Evolutionary conservation across 371 early-diverging fungal species (phyloP), one percentile per base, ranked within the genome.

Genomic region (Actinomortierella ambigua): DNA sequence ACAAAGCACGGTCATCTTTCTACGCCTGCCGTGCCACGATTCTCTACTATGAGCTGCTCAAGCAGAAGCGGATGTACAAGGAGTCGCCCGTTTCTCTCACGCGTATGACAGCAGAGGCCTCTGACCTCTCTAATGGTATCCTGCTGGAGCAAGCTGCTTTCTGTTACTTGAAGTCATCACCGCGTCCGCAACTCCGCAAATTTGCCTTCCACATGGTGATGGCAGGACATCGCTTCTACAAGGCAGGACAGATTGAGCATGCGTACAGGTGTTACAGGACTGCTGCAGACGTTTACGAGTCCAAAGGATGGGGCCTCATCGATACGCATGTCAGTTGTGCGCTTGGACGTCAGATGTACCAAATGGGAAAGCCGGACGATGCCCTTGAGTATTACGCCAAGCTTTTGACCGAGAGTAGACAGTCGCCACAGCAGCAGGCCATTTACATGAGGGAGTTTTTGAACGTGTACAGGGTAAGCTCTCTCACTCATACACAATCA

Each of bases 141-240:
- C 87, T 93, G 40, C 70, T 93, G 42, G 98, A 98, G 66, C 96
- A 96, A 68, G 93, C 95, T 0, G 96, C 95, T 0, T 87, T 90
- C 53, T 87, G 90, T 40, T 94, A 87, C 61, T 56, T 94, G 40
- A 82, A 84, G 47, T 34, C 34, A 6, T 57, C 76, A 1, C 67
- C 79, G 18, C 69, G 75, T 8, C 87, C 92, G 0, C 87, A 88
- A 79, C 80, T 88, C 20, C 87, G 96, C 53, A 96, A 94, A 65
- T 93, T 89, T 61, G 91, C 92, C 0, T 95, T 95, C 68, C 92
- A 95, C 61, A 76, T 94, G 29, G 86, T 95, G 46, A 82, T 96
- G 77, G 95, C 97, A 1, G 94, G 90, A 0, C 92, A 93, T 67
- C 82, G 92, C 5, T 98, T 87, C 75, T 84, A 85, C 52, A 93